Percentiles rank a stretch among this genome's conserved stretches.
phyloP scores from a whole-genome alignment of 2,329 filamentous ascomycete species.

The Ophiostoma novo-ulmi region DNA sequence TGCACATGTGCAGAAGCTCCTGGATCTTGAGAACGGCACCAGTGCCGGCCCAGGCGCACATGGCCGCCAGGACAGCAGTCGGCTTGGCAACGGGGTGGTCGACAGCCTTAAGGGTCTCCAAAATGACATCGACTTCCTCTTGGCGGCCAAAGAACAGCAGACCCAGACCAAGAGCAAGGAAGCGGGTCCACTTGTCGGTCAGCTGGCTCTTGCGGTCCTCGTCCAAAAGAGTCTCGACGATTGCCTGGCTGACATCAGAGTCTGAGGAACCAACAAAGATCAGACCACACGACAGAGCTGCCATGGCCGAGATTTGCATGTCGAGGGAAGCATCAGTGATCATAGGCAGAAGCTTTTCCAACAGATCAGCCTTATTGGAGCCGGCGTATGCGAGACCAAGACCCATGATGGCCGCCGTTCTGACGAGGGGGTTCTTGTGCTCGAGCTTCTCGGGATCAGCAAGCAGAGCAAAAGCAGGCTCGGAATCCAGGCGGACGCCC shows the following conservation, averaged over 20 bases:
- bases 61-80: slow-evolving; percentile 89
- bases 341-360: slow-evolving; percentile 79
- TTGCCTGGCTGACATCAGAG: slow-evolving; percentile 83
- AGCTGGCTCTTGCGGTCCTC: slow-evolving; percentile 86
- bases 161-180: slow-evolving; percentile 89
- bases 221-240: slow-evolving; percentile 87
- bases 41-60: slow-evolving; percentile 96
- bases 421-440: slow-evolving; percentile 69
- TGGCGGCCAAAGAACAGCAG: slow-evolving; percentile 94
- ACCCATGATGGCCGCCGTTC: slow-evolving; percentile 88
- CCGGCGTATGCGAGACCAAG: slow-evolving; percentile 91
- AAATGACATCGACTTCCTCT: slow-evolving; percentile 96
- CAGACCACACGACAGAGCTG: slow-evolving; percentile 81
- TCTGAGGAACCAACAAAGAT: slow-evolving; percentile 91
- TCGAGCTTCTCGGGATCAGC: slow-evolving; percentile 74
- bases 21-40: slow-evolving; percentile 96
- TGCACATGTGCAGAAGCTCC: slow-evolving; percentile 95
- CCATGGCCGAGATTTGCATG: slow-evolving; percentile 96
- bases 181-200: slow-evolving; percentile 97
- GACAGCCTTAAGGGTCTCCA: slow-evolving; percentile 94
- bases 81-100: slow-evolving; percentile 96
- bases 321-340: slow-evolving; percentile 77
- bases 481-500: slow-evolving; percentile 80
- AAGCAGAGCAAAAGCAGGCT: slow-evolving; percentile 82
- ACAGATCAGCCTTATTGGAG: slow-evolving; percentile 83